A percentile compares a stretch with the other conserved stretches of the same genome.
Evolutionary conservation across 768 basidiomycete species (phyloP).

Genomic region (Pleurotus ostreatus): DNA sequence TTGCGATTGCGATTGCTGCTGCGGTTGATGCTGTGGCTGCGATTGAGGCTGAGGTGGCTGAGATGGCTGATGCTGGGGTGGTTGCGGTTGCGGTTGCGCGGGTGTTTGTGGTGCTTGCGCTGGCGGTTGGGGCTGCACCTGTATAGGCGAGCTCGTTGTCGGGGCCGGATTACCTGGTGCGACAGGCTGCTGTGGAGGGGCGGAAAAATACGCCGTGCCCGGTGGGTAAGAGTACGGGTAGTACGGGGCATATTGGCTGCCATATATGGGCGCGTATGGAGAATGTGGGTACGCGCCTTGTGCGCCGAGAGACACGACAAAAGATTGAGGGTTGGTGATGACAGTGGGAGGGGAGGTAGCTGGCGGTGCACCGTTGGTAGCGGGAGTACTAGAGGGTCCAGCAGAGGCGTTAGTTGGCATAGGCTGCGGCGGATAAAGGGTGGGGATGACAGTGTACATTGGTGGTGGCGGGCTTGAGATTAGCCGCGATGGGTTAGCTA

Average conservation of each 20-base stretch:
- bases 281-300: slow-evolving; percentile 42
- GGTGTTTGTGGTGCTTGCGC: slow-evolving; percentile 7
- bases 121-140: slow-evolving; percentile 14
- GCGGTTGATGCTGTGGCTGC: slow-evolving; percentile 17
- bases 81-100: background rate
- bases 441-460: slow-evolving; percentile 44
- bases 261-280: slow-evolving; percentile 39
- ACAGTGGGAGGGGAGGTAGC: slow-evolving; percentile 34
- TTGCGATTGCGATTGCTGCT: slow-evolving; percentile 5
- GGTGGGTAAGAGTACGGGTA: slow-evolving; percentile 13
- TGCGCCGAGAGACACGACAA: slow-evolving; percentile 62
- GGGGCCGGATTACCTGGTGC: slow-evolving; percentile 2
- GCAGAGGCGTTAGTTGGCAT: slow-evolving; percentile 17
- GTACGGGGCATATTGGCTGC: slow-evolving; percentile 9
- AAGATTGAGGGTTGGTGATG: slow-evolving; percentile 69
- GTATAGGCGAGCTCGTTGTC: background rate
- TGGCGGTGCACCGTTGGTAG: slow-evolving; percentile 23
- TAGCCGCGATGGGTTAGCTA: slow-evolving; percentile 70
- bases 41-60: slow-evolving; percentile 17
- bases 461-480: slow-evolving; percentile 65
- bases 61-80: slow-evolving; percentile 13
- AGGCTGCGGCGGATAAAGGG: slow-evolving; percentile 30
- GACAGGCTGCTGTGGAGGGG: slow-evolving; percentile 18
- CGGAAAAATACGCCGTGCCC: background rate
- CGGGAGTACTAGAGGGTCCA: slow-evolving; percentile 18